Conservation (phyloP, 306 rosid genomes). For the Cyclanthera cordifolia region DNA sequence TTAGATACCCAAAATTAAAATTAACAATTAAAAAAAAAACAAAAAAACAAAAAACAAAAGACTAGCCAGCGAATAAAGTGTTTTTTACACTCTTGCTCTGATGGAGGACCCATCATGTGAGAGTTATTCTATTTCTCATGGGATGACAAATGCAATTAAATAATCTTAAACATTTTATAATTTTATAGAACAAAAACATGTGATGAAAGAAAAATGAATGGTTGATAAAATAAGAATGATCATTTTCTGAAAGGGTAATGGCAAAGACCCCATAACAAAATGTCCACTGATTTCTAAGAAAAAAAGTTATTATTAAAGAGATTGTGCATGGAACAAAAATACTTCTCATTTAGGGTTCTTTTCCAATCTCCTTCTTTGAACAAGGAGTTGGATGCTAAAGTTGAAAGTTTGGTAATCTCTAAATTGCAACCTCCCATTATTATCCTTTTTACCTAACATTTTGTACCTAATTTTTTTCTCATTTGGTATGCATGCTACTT, state of each 20-base stretch:
- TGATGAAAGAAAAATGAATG: constrained; percentile 23
- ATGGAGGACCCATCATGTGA: constrained; percentile 54
- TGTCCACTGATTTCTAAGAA: constrained; percentile 3
- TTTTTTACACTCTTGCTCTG: not conserved
- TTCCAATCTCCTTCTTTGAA: constrained; percentile 6
- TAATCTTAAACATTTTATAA: not conserved
- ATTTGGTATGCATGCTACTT: not conserved
- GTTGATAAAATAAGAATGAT: not conserved
- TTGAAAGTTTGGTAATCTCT: constrained; percentile 12
- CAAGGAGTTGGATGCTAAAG: constrained; percentile 12
- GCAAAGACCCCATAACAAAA: constrained; percentile 3
- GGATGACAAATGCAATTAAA: not conserved
- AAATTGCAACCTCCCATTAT: constrained; percentile 11
- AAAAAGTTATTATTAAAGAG: not conserved
- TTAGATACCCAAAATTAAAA: too few relatives aligned
- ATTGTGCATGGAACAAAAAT: not conserved
- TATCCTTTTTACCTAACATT: constrained; percentile 4
- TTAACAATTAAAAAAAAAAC: too few relatives aligned
- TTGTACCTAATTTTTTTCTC: constrained; percentile 12
- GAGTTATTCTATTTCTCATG: constrained; percentile 35
- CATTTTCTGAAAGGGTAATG: not conserved
- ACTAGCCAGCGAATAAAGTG: not conserved
- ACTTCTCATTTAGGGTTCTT: constrained; percentile 8
- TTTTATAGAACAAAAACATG: constrained; percentile 28
- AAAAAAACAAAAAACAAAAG: not conserved